These are phyloP conservation scores for Mycena epipterygia DNA, from an alignment of 768 basidiomycete genomes.

Conservation along the genomic window DNA sequence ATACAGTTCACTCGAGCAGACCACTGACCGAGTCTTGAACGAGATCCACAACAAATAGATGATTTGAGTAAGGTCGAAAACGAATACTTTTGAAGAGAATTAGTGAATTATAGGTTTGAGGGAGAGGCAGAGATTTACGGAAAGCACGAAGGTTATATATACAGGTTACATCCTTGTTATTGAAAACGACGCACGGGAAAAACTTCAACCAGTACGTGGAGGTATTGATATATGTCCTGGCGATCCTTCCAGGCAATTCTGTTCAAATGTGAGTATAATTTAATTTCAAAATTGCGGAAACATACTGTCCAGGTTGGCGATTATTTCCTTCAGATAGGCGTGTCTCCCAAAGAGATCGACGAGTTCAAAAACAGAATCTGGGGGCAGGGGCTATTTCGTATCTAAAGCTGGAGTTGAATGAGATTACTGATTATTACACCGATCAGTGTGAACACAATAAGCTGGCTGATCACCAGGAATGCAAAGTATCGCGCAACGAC, in stretches of 20 bases:
- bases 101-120: no score
- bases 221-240: constrained; percentile 84
- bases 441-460: constrained; percentile 87
- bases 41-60: constrained; percentile 75
- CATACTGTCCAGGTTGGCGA: constrained; percentile 48
- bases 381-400: neutral
- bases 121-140: no score
- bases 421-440: constrained; percentile 76
- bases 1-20: neutral
- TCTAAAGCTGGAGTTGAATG: neutral
- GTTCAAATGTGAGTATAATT: neutral
- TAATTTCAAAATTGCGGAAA: neutral
- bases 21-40: constrained; percentile 67
- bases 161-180: neutral
- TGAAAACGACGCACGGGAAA: constrained; percentile 69
- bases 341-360: constrained; percentile 44
- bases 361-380: constrained; percentile 50
- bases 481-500: constrained; percentile 88
- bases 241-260: constrained; percentile 76
- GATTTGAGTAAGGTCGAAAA: constrained; percentile 87
- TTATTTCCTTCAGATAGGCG: constrained; percentile 42
- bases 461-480: constrained; percentile 87
- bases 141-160: constrained; percentile 78
- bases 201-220: constrained; percentile 86
- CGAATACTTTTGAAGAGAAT: no score